phyloP scores from a whole-genome alignment of 345 rosid species.

The Murraya koenigii region DNA sequence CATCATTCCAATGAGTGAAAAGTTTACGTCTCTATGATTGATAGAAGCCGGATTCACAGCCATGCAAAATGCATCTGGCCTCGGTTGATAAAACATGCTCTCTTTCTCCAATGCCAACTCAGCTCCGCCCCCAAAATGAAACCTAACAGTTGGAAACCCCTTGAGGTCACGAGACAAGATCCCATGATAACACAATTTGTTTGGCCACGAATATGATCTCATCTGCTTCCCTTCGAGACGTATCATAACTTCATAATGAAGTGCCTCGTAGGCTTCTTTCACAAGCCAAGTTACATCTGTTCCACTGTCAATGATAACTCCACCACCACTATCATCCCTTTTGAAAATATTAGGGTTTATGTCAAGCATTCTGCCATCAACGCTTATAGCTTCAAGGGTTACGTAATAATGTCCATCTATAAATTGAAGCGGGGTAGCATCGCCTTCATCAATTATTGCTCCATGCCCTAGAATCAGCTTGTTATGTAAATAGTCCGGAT shows the following conservation, averaged over 20 bases:
- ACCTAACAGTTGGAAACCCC: conserved; percentile 37
- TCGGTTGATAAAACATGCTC: conserved; percentile 37
- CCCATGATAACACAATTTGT: conserved; percentile 34
- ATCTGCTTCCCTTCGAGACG: conserved; percentile 20
- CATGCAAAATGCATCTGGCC: conserved; percentile 32
- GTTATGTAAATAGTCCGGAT: conserved; percentile 36
- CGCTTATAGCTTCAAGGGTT: conserved; percentile 45
- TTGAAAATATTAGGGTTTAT: conserved; percentile 32
- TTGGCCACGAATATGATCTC: background rate
- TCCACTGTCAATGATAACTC: conserved; percentile 44
- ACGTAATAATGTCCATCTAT: conserved; percentile 32
- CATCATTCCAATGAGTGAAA: conserved; percentile 35
- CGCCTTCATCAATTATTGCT: conserved; percentile 36
- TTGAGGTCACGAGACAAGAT: conserved; percentile 17
- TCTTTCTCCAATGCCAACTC: conserved; percentile 31
- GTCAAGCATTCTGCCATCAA: conserved; percentile 36
- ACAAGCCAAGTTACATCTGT: conserved; percentile 41
- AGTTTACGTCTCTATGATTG: background rate
- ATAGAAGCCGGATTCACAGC: conserved; percentile 16
- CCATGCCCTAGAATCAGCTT: conserved; percentile 44
- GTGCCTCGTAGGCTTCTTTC: conserved; percentile 27
- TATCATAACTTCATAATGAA: conserved; percentile 23
- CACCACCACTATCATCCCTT: conserved; percentile 14
- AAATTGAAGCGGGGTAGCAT: conserved; percentile 40
- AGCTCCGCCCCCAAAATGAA: conserved; percentile 38